These are phyloP conservation scores for Acmispon strigosus DNA, from an alignment of 306 rosid genomes.

Conservation along the genomic window DNA sequence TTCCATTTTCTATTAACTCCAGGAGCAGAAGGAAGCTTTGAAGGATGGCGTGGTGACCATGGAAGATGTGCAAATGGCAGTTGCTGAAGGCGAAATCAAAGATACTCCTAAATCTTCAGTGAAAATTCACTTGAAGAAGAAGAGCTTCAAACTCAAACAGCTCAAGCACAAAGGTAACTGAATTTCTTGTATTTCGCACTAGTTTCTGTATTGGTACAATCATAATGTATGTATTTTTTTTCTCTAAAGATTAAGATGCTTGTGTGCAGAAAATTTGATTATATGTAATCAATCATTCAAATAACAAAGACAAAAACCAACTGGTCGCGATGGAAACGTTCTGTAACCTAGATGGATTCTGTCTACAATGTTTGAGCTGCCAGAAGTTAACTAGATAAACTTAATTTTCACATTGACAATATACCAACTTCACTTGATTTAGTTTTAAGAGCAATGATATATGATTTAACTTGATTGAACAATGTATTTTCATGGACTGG, in stretches of 20 bases:
- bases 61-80: slow-evolving; percentile 88
- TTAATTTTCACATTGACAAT: not conserved
- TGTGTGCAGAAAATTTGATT: not conserved
- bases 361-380: no score
- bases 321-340: no score
- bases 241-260: not conserved
- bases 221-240: not conserved
- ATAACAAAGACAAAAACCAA: not conserved
- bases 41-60: slow-evolving; percentile 55
- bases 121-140: slow-evolving; percentile 58
- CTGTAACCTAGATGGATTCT: no score
- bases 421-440: not conserved
- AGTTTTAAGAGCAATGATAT: not conserved
- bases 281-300: not conserved
- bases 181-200: not conserved
- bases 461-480: not conserved
- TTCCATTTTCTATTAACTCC: slow-evolving; percentile 7
- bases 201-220: not conserved
- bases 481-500: not conserved
- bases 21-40: slow-evolving; percentile 78
- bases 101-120: slow-evolving; percentile 11
- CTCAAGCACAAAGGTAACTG: slow-evolving; percentile 48
- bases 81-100: slow-evolving; percentile 52
- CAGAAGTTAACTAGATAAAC: no score
- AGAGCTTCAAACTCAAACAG: slow-evolving; percentile 46